Evolutionary conservation across 768 basidiomycete species (phyloP).

Genomic region (Naematelia aurantialba): DNA sequence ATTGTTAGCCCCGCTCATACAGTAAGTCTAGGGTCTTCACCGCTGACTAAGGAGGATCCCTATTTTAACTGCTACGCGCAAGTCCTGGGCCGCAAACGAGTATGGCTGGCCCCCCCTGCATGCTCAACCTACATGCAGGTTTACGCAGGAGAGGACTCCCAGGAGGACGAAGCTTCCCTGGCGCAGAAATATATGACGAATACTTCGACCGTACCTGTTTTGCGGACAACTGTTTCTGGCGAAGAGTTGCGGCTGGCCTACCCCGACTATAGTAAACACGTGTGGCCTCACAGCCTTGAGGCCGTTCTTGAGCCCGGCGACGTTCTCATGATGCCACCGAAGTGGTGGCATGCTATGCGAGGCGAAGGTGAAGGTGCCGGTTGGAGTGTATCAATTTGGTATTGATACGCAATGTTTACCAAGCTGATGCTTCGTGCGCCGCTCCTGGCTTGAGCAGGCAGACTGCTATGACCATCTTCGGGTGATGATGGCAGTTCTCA

Average conservation of each 20-base stretch:
- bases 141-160: conserved; percentile 8
- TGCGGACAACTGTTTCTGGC: conserved; percentile 47
- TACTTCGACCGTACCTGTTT: conserved; percentile 79
- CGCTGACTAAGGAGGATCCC: conserved; percentile 65
- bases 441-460: no score
- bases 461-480: no score
- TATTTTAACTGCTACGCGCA: conserved; percentile 90
- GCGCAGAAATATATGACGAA: conserved; percentile 61
- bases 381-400: conserved; percentile 50
- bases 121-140: conserved; percentile 57
- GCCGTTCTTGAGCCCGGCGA: conserved; percentile 75
- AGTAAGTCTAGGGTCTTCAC: conserved; percentile 53
- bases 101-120: conserved; percentile 83
- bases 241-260: conserved; percentile 36
- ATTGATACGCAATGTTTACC: conserved; percentile 12
- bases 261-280: conserved; percentile 60
- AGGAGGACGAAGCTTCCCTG: conserved; percentile 2
- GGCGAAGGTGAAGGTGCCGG: conserved; percentile 41
- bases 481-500: no score
- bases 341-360: conserved; percentile 52
- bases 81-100: conserved; percentile 78
- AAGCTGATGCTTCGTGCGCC: neutral
- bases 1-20: conserved; percentile 88
- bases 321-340: conserved; percentile 79
- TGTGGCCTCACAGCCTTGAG: conserved; percentile 61